A percentile compares a stretch with the other conserved stretches of the same genome.
Conservation (phyloP, 2,329 filamentous ascomycete genomes). For the Annulohypoxylon truncatum region DNA sequence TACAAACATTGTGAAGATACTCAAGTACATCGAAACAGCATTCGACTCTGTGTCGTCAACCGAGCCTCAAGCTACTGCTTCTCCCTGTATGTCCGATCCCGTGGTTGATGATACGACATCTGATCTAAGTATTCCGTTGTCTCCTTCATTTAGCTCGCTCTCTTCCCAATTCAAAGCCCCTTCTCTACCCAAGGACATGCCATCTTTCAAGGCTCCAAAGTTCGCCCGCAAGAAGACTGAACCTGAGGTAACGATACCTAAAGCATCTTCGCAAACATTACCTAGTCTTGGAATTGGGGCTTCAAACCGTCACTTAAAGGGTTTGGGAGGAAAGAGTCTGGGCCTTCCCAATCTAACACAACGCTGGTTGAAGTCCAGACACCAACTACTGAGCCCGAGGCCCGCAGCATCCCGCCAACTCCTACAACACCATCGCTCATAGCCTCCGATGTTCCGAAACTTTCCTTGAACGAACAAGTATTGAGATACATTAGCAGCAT, state of each 20-base stretch:
- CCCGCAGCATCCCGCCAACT: neutral
- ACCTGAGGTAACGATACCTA: constrained; percentile 8
- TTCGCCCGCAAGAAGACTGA: constrained; percentile 29
- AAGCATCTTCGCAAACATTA: neutral
- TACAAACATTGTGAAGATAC: constrained; percentile 42
- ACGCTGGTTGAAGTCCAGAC: neutral
- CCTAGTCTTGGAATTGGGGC: constrained; percentile 21
- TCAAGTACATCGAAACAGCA: constrained; percentile 42
- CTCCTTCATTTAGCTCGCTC: constrained; percentile 16
- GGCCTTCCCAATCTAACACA: constrained; percentile 4
- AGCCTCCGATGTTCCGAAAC: constrained; percentile 2
- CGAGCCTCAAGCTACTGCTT: neutral
- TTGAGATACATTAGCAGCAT: constrained; percentile 29
- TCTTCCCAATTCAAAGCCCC: constrained; percentile 27
- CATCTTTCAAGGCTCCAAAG: constrained; percentile 29
- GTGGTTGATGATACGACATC: neutral
- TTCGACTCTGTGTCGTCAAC: constrained; percentile 11
- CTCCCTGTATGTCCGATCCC: neutral
- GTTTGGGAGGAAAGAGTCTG: constrained; percentile 22
- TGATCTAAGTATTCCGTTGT: neutral
- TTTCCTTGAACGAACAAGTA: constrained; percentile 27
- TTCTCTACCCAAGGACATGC: constrained; percentile 22
- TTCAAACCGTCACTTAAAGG: constrained; percentile 35
- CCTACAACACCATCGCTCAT: constrained; percentile 17
- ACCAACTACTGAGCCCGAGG: neutral